Conservation (phyloP, 768 basidiomycete genomes). For the Lactarius akahatsu region DNA sequence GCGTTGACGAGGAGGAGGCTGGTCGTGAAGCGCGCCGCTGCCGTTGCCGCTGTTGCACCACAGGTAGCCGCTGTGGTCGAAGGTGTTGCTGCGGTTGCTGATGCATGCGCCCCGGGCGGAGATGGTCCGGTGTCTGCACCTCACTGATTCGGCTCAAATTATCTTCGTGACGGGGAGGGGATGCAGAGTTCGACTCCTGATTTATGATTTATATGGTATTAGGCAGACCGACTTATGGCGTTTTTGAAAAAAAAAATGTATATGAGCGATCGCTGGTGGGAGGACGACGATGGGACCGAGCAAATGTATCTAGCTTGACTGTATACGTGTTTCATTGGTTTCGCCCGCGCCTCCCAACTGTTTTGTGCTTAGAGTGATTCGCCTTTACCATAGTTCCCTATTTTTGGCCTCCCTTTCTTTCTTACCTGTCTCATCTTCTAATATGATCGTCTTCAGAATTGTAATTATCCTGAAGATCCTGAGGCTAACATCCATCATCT, state of each 20-base stretch:
- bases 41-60: not conserved
- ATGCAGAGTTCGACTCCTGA: not conserved
- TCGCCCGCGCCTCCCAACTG: not conserved
- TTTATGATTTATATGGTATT: conserved; percentile 1
- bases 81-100: not conserved
- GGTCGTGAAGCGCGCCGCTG: not conserved
- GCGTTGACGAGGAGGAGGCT: conserved; percentile 15
- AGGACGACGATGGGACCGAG: not conserved
- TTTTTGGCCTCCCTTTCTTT: not conserved
- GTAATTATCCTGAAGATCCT: not conserved
- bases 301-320: not conserved
- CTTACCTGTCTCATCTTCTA: not conserved
- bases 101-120: not conserved
- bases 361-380: not conserved
- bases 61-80: not conserved
- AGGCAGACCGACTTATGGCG: not conserved
- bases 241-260: not conserved
- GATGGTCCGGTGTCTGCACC: not conserved
- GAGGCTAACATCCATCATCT: not conserved
- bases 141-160: not conserved
- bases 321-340: not conserved
- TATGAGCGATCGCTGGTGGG: too few relatives aligned
- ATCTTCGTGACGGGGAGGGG: not conserved
- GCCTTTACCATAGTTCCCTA: not conserved
- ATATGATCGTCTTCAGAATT: not conserved